Evolutionary conservation across 257 asterid genomes (phyloP).

Genomic region (Solanum gandarillasii): DNA sequence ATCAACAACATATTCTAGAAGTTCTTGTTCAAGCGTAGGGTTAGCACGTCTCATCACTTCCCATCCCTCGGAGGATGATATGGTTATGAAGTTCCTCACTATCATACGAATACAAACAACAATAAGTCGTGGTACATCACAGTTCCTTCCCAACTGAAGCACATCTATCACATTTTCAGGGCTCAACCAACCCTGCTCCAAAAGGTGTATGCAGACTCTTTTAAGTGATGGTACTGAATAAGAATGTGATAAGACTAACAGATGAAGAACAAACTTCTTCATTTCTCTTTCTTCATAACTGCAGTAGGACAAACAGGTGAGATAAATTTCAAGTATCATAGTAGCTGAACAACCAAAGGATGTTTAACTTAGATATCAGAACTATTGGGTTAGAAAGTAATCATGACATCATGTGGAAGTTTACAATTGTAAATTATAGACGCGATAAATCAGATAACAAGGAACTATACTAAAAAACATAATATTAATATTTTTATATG

Average conservation of each 20-base stretch:
- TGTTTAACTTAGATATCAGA: neutral
- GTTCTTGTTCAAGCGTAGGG: constrained; percentile 74
- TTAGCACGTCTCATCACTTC: constrained; percentile 59
- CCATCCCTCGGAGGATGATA: constrained; percentile 78
- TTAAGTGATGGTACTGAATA: constrained; percentile 58
- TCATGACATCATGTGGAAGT: too few relatives aligned
- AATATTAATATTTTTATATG: too few relatives aligned
- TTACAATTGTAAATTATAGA: too few relatives aligned
- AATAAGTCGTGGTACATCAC: constrained; percentile 62
- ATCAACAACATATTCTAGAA: constrained; percentile 55
- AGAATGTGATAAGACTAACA: constrained; percentile 66
- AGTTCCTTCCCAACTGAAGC: constrained; percentile 57
- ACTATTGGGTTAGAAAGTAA: too few relatives aligned
- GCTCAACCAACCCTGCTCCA: constrained; percentile 52
- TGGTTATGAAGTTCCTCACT: constrained; percentile 47
- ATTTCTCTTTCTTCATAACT: constrained; percentile 64
- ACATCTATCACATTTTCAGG: constrained; percentile 60
- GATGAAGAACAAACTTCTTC: constrained; percentile 65
- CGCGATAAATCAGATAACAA: too few relatives aligned
- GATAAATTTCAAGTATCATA: neutral
- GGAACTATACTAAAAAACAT: too few relatives aligned
- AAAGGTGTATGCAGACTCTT: constrained; percentile 31
- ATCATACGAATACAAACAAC: constrained; percentile 46
- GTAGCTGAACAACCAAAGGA: neutral
- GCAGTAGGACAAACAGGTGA: constrained; percentile 9